Conservation (phyloP, 768 basidiomycete species). For the Boletus vinaceobasis region DNA sequence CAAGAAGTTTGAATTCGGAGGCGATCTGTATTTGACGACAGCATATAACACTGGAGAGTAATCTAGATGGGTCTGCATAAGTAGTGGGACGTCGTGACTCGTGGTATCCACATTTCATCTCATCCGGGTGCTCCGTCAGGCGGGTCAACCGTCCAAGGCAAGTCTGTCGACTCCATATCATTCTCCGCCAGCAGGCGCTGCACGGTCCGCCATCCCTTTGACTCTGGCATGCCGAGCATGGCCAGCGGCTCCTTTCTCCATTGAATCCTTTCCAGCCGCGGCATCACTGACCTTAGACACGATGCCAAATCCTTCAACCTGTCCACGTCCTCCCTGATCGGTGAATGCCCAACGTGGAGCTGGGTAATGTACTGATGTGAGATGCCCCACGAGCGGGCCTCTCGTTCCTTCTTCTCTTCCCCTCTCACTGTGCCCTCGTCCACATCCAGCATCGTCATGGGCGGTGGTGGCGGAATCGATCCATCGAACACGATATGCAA, state of each 20-base stretch:
- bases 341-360: conserved; percentile 15
- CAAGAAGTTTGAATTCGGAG: neutral
- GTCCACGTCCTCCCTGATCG: neutral
- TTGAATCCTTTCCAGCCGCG: conserved; percentile 1
- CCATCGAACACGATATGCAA: conserved; percentile 17
- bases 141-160: neutral
- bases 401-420: neutral
- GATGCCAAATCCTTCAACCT: neutral
- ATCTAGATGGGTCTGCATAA: neutral
- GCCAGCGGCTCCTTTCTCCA: neutral
- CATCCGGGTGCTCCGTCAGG: neutral
- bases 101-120: neutral
- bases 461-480: conserved; percentile 1
- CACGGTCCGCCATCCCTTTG: neutral
- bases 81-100: too few relatives aligned
- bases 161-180: neutral
- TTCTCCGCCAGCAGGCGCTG: neutral
- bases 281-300: conserved; percentile 15
- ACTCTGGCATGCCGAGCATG: neutral
- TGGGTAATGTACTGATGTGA: conserved; percentile 8
- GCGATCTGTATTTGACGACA: neutral
- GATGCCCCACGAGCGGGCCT: neutral
- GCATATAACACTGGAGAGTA: neutral
- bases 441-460: neutral
- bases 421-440: neutral